phyloP scores from a whole-genome alignment of 345 rosid genomes.

The Bruguiera gymnorhiza region DNA sequence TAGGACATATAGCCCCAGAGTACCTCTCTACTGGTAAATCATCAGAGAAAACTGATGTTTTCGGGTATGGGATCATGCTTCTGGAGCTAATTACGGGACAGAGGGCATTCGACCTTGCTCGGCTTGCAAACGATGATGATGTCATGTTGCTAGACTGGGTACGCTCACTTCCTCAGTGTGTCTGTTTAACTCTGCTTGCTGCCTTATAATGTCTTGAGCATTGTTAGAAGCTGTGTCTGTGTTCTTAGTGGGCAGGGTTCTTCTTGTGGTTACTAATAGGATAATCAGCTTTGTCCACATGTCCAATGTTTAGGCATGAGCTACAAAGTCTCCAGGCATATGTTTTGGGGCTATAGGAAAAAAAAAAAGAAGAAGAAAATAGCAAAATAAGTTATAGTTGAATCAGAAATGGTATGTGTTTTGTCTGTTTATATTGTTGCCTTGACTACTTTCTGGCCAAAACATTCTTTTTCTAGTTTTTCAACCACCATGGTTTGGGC shows the following conservation, averaged over 20 bases:
- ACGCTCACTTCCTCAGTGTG: constrained; percentile 12
- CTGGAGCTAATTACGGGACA: constrained; percentile 93
- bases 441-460: no score
- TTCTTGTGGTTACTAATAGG: no score
- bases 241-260: background rate
- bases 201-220: background rate
- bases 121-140: constrained; percentile 93
- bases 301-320: no score
- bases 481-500: no score
- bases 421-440: no score
- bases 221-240: background rate
- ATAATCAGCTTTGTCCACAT: no score
- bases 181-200: background rate
- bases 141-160: constrained; percentile 99
- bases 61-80: constrained; percentile 97
- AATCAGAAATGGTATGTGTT: no score
- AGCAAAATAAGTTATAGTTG: no score
- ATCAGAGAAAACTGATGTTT: constrained; percentile 95
- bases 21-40: constrained; percentile 95
- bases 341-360: no score
- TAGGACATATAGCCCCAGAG: constrained; percentile 96
- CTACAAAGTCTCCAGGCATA: no score
- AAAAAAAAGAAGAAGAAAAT: no score
- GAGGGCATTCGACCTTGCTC: constrained; percentile 95
- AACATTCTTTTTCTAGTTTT: no score